Conservation (phyloP, 139 green algal genomes). For the Chlorella sp. region DNA sequence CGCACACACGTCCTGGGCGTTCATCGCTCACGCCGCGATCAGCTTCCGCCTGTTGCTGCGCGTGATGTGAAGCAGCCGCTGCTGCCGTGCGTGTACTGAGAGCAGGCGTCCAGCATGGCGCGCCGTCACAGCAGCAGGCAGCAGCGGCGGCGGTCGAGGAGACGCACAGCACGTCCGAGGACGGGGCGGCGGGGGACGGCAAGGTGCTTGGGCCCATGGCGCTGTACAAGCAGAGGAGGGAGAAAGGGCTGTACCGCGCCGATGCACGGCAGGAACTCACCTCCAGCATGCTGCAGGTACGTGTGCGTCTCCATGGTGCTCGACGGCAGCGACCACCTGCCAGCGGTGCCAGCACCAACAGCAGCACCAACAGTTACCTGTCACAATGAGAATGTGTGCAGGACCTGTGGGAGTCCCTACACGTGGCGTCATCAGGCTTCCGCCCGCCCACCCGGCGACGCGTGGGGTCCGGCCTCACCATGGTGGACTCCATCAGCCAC, state of each 20-base stretch:
- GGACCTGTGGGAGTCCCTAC: conserved; percentile 46
- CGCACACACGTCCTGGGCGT: too few relatives aligned
- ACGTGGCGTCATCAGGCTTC: not conserved
- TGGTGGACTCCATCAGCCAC: conserved; percentile 32
- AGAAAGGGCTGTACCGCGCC: conserved; percentile 39
- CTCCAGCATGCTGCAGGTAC: conserved; percentile 51
- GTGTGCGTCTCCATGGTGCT: not conserved
- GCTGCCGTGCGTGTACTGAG: too few relatives aligned
- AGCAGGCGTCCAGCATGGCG: too few relatives aligned
- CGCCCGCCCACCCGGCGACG: not conserved
- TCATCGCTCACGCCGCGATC: too few relatives aligned
- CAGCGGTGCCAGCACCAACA: not conserved
- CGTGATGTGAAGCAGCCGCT: too few relatives aligned
- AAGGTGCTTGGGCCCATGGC: conserved; percentile 31
- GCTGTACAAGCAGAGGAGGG: conserved; percentile 38
- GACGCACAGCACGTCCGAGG: not conserved
- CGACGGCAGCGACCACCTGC: not conserved
- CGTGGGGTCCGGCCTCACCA: conserved; percentile 26
- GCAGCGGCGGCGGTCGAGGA: too few relatives aligned
- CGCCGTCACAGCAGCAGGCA: too few relatives aligned
- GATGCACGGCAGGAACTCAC: conserved; percentile 72
- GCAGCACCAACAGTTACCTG: not conserved
- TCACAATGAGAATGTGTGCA: conserved; percentile 19
- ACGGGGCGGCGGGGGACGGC: not conserved
- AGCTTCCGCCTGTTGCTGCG: too few relatives aligned